Evolutionary conservation across 306 rosid genomes (phyloP).

Genomic region (Casuarina cunninghamiana): DNA sequence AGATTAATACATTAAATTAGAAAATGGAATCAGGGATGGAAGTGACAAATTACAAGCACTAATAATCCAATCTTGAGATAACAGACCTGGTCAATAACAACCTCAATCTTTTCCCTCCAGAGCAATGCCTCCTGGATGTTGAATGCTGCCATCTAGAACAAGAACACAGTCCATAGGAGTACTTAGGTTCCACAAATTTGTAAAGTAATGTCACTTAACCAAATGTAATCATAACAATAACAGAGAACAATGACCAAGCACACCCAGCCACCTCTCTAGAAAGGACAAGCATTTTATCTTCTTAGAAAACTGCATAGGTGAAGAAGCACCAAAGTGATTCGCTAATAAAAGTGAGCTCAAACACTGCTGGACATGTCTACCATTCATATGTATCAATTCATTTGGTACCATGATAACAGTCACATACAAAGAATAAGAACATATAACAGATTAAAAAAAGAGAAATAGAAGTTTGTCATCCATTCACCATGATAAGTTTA

Average conservation of each 20-base stretch:
- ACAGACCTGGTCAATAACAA: conserved; percentile 90
- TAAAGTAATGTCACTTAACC: background rate
- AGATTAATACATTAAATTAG: background rate
- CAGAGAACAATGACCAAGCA: background rate
- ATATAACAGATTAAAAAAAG: no score
- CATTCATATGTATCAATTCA: background rate
- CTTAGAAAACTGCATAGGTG: background rate
- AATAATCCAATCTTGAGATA: conserved; percentile 11
- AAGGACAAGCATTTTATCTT: background rate
- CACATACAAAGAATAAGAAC: background rate
- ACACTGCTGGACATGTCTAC: background rate
- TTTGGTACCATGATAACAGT: background rate
- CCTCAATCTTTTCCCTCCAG: conserved; percentile 92
- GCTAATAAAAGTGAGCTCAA: background rate
- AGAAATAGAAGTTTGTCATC: background rate
- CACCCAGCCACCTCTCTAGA: background rate
- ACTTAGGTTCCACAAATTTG: background rate
- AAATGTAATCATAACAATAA: background rate
- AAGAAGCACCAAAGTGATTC: no score
- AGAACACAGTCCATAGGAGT: conserved; percentile 17
- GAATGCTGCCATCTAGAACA: conserved; percentile 94
- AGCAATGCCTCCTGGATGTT: conserved; percentile 95
- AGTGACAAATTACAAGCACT: background rate
- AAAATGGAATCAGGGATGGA: background rate
- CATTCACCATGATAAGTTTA: no score